Evolutionary conservation across 805 yeast genomes (phyloP).

Genomic region (Lachancea fermentati): DNA sequence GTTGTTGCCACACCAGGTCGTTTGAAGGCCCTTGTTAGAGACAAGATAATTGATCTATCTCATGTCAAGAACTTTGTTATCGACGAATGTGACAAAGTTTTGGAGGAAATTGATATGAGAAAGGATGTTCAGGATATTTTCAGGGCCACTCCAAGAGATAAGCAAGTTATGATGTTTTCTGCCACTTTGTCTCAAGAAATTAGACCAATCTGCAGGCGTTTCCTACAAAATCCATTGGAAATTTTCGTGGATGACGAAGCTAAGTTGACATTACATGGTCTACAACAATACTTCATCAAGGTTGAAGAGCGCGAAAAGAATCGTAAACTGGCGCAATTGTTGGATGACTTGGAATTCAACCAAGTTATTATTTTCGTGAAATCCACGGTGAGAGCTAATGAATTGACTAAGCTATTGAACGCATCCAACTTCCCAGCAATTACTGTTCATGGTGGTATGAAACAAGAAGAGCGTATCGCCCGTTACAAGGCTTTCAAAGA

Average conservation of each 20-base stretch:
- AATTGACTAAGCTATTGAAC: constrained; percentile 79
- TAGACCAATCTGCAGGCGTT: constrained; percentile 94
- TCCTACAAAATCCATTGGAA: constrained; percentile 96
- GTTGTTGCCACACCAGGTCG: constrained; percentile 99
- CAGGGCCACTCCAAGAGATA: constrained; percentile 95
- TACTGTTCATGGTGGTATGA: constrained; percentile 91
- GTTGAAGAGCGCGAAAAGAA: constrained; percentile 88
- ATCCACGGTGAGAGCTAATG: constrained; percentile 87
- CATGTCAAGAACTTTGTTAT: constrained; percentile 91
- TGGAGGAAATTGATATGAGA: constrained; percentile 91
- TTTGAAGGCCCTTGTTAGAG: constrained; percentile 88
- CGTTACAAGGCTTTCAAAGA: constrained; percentile 95
- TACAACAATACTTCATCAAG: constrained; percentile 93
- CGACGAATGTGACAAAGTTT: constrained; percentile 97
- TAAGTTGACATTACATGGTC: constrained; percentile 94
- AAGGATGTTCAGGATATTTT: constrained; percentile 97
- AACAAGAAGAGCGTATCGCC: constrained; percentile 97
- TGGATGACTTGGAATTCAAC: constrained; percentile 93
- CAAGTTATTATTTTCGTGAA: constrained; percentile 96
- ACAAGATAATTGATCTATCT: constrained; percentile 78
- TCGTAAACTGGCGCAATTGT: constrained; percentile 82
- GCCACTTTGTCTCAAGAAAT: constrained; percentile 93
- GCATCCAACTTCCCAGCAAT: constrained; percentile 96
- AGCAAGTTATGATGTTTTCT: constrained; percentile 99
- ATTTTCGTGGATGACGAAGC: constrained; percentile 97